A percentile compares a stretch with the other conserved stretches of the same genome.
These are phyloP conservation scores for Mycena belliarum DNA, from an alignment of 768 basidiomycete genomes.

Conservation along the genomic window DNA sequence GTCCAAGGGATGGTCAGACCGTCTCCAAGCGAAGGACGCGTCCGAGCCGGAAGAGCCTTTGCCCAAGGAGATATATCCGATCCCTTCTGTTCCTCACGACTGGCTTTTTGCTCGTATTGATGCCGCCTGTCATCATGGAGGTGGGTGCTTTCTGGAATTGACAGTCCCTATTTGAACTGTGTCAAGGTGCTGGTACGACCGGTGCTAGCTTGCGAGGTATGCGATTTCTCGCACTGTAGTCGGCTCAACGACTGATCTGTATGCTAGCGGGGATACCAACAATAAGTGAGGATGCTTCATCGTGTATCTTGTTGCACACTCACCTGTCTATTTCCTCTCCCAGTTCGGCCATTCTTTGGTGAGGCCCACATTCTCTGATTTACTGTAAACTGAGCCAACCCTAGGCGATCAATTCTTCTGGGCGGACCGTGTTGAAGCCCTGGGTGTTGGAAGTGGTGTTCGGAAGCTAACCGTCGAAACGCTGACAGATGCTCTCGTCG, in stretches of 20 bases:
- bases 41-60: conserved; percentile 68
- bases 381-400: conserved; percentile 5
- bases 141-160: conserved; percentile 27
- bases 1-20: conserved; percentile 98
- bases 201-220: conserved; percentile 91
- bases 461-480: conserved; percentile 82
- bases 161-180: too few species aligned
- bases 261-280: conserved; percentile 96
- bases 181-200: conserved; percentile 74
- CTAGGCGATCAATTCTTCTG: conserved; percentile 75
- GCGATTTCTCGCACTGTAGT: too few species aligned
- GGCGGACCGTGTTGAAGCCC: conserved; percentile 96
- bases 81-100: conserved; percentile 89
- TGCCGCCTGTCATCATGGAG: conserved; percentile 88
- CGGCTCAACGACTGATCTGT: too few species aligned
- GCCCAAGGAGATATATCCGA: conserved; percentile 78
- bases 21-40: conserved; percentile 71
- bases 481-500: conserved; percentile 73
- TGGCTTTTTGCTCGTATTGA: conserved; percentile 89
- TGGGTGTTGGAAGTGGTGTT: conserved; percentile 88
- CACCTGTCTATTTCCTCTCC: too few species aligned
- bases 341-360: conserved; percentile 97
- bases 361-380: too few species aligned
- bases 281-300: too few species aligned
- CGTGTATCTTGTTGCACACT: too few species aligned